Conservation (phyloP, 1,284 basidiomycete genomes). For the Boletus sp. region DNA sequence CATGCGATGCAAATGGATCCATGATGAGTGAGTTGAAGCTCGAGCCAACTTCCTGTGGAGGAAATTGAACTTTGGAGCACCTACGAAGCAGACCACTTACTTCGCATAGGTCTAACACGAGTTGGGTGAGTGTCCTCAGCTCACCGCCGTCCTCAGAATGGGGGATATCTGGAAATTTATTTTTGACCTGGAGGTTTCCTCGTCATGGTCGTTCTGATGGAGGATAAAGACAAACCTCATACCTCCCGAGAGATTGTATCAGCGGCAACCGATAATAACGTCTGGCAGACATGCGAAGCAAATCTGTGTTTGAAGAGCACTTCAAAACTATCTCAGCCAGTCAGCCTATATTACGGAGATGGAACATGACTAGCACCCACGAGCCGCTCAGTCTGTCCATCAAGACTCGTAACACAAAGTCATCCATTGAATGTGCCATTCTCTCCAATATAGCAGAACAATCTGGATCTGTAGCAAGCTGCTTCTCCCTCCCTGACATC, state of each 20-base stretch:
- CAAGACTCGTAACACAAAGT: slow-evolving; percentile 86
- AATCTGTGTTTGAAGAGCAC: slow-evolving; percentile 75
- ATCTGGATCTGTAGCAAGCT: slow-evolving; percentile 87
- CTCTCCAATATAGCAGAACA: slow-evolving; percentile 85
- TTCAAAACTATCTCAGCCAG: slow-evolving; percentile 49
- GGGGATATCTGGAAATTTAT: slow-evolving; percentile 53
- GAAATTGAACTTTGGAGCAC: slow-evolving; percentile 4
- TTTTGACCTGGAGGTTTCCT: slow-evolving; percentile 46
- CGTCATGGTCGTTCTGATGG: slow-evolving; percentile 1
- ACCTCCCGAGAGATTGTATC: slow-evolving; percentile 83
- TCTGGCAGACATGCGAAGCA: slow-evolving; percentile 91
- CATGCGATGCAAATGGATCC: slow-evolving; percentile 86
- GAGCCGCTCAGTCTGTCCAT: slow-evolving; percentile 81
- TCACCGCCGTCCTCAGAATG: slow-evolving; percentile 55
- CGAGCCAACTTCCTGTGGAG: slow-evolving; percentile 63
- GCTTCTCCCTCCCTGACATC: slow-evolving; percentile 82
- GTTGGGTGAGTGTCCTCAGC: slow-evolving; percentile 67
- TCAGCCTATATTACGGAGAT: slow-evolving; percentile 4
- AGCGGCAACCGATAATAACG: slow-evolving; percentile 69
- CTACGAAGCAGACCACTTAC: slow-evolving; percentile 39
- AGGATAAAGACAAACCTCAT: neutral
- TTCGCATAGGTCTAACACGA: slow-evolving; percentile 62
- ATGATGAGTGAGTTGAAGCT: slow-evolving; percentile 62
- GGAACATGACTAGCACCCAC: slow-evolving; percentile 47
- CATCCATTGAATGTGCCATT: slow-evolving; percentile 88